phyloP scores from a whole-genome alignment of 2,329 filamentous ascomycete species.

The Monosporascus sp. region DNA sequence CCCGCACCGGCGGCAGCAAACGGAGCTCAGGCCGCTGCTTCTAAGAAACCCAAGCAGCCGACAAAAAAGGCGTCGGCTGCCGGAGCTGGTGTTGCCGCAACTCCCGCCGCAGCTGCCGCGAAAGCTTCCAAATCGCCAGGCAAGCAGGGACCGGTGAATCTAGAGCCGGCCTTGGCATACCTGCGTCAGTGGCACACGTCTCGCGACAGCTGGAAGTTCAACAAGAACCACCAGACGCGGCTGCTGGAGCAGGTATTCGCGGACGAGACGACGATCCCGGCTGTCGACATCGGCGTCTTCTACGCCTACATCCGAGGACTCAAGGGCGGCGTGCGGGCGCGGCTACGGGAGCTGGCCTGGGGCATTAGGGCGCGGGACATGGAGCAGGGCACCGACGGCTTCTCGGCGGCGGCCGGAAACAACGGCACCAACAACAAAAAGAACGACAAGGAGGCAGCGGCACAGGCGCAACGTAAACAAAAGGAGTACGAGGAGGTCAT shows the following conservation, averaged over 20 bases:
- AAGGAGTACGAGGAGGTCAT: conserved; percentile 54
- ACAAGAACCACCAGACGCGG: conserved; percentile 84
- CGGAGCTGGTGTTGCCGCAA: conserved; percentile 19
- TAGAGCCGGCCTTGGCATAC: conserved; percentile 68
- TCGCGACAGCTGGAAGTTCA: conserved; percentile 83
- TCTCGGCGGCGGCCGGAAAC: conserved; percentile 38
- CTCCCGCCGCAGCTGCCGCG: conserved; percentile 18
- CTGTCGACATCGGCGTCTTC: conserved; percentile 63
- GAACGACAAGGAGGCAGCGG: conserved; percentile 32
- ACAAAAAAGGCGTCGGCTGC: conserved; percentile 26
- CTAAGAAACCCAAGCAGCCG: conserved; percentile 30
- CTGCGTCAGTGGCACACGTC: conserved; percentile 69
- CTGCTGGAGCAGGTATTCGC: conserved; percentile 80
- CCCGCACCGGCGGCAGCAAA: conserved; percentile 15
- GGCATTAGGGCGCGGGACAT: conserved; percentile 55
- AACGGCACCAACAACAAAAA: neutral
- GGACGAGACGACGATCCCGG: conserved; percentile 62
- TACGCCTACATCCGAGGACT: conserved; percentile 75
- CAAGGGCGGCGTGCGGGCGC: conserved; percentile 66
- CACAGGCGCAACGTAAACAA: conserved; percentile 36
- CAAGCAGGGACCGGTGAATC: conserved; percentile 36
- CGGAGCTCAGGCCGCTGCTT: conserved; percentile 12
- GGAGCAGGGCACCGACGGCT: conserved; percentile 41
- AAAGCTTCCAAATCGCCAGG: conserved; percentile 13
- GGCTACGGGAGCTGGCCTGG: conserved; percentile 62